Percentiles rank a stretch among this genome's conserved stretches.
Conservation (phyloP, 176 grass and related monocot genomes). For the Musa beccarii region DNA sequence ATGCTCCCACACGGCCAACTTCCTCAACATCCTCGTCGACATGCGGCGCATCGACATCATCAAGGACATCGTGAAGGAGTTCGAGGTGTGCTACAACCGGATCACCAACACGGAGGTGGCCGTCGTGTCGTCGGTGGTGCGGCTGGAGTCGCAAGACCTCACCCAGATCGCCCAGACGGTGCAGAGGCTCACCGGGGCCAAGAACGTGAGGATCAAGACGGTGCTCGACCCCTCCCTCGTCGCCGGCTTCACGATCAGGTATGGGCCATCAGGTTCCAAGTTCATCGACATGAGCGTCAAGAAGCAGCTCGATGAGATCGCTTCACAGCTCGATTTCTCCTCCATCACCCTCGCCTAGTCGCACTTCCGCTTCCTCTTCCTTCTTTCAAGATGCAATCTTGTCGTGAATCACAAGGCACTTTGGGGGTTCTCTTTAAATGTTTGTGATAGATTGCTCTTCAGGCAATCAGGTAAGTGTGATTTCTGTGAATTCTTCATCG, state of each 20-base stretch:
- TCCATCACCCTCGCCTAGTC: conserved; percentile 30
- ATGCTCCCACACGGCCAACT: conserved; percentile 54
- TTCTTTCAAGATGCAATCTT: background rate
- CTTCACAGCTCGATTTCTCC: conserved; percentile 48
- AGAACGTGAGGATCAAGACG: conserved; percentile 83
- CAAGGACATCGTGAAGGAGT: conserved; percentile 65
- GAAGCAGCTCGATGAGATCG: conserved; percentile 82
- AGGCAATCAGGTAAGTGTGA: too few species aligned
- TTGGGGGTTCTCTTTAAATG: too few species aligned
- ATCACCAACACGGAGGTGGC: conserved; percentile 73
- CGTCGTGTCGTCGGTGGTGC: conserved; percentile 69
- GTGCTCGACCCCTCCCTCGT: conserved; percentile 59
- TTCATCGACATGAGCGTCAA: conserved; percentile 85
- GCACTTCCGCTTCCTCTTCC: background rate
- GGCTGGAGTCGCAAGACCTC: conserved; percentile 74
- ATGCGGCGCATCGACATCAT: conserved; percentile 41
- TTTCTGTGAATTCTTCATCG: too few species aligned
- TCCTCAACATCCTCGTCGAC: conserved; percentile 77
- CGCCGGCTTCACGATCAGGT: conserved; percentile 82
- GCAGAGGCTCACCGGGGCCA: conserved; percentile 56
- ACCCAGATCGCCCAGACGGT: conserved; percentile 79
- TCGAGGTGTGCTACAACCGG: conserved; percentile 63
- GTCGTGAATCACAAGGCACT: background rate
- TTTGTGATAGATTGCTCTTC: too few species aligned
- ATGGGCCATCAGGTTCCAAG: conserved; percentile 51